Evolutionary conservation across 108 stramenopile genomes (phyloP), one percentile per base, ranked within the genome.

Genomic region (Heterococcus sp.): DNA sequence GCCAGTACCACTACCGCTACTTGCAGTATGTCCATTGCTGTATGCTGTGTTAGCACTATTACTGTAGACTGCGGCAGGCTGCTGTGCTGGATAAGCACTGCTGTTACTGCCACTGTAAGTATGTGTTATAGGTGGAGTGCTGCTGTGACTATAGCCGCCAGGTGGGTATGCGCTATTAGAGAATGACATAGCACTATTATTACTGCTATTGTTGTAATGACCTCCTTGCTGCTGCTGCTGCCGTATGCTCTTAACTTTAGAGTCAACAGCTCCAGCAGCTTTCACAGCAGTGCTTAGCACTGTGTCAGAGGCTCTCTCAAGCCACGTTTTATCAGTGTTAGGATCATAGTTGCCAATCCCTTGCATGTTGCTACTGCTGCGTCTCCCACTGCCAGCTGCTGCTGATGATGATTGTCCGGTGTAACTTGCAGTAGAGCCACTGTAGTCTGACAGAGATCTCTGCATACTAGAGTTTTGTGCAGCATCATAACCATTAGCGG

Each of bases 271-370:
- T 58, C 21, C 46, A 14, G 21, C 46, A 21, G 46, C 46, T 58
- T 58, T 58, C 21, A 58, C 46, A 21, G 46, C 46, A 58, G 46
- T 58, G 46, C 14, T 21, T 58, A 67, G 70, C 0, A 75, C 71
- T 69, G 71, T 82, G 31, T 75, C 80, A 33, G 70, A 72, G 66
- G 76, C 71, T 11, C 76, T 75, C 74, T 78, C 80, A 31, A 82
- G 32, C 74, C 77, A 75, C 1, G 75, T 75, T 32, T 75, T 75
- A 38, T 75, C 46, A 66, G 67, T 32, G 1, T n/a, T 39, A 32
- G 74, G 74, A 36, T 75, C 74, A 33, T 75, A 75, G 74, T 75
- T 75, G 2, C 74, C 74, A 31, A 75, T n/a, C 26, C 74, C 74
- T 32, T 75, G 74, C 74, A 75, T 75, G n/a, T n/a, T n/a, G n/a